A percentile compares a stretch with the other conserved stretches of the same genome.
phyloP scores from a whole-genome alignment of 352 stramenopile species.

The Phytophthora parvispora region DNA sequence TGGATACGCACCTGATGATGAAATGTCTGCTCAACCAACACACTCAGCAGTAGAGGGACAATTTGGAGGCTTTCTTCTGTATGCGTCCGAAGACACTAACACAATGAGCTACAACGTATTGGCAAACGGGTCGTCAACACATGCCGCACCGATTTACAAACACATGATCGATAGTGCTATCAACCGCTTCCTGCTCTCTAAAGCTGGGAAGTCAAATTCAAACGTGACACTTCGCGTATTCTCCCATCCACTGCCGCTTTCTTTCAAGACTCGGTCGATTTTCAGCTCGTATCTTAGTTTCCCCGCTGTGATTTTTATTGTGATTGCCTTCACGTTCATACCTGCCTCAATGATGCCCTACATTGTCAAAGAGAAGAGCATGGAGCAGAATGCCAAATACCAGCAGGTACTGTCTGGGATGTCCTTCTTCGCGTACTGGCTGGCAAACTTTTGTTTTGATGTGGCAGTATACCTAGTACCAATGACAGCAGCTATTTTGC shows the following conservation, averaged over 20 bases:
- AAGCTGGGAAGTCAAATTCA: slow-evolving; percentile 1
- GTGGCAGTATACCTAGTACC: slow-evolving; percentile 92
- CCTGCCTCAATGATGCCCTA: slow-evolving; percentile 95
- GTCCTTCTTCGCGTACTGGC: slow-evolving; percentile 95
- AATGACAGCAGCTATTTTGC: slow-evolving; percentile 56
- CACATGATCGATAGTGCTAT: slow-evolving; percentile 69
- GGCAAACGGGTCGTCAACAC: slow-evolving; percentile 59
- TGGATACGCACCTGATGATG: slow-evolving; percentile 19
- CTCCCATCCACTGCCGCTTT: slow-evolving; percentile 70
- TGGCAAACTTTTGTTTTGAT: slow-evolving; percentile 97
- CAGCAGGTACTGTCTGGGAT: slow-evolving; percentile 97
- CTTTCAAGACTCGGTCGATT: slow-evolving; percentile 62
- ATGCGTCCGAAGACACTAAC: slow-evolving; percentile 42
- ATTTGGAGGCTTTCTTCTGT: slow-evolving; percentile 62
- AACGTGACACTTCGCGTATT: slow-evolving; percentile 52
- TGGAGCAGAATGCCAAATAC: slow-evolving; percentile 96
- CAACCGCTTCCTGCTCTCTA: slow-evolving; percentile 53
- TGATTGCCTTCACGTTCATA: slow-evolving; percentile 96
- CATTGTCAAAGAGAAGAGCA: slow-evolving; percentile 97
- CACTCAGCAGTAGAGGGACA: slow-evolving; percentile 43
- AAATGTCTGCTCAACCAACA: slow-evolving; percentile 7
- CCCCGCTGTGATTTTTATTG: slow-evolving; percentile 86
- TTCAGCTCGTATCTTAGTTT: slow-evolving; percentile 78
- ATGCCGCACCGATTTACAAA: slow-evolving; percentile 67
- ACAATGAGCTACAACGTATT: slow-evolving; percentile 74